Conservation (phyloP, 345 rosid genomes). For the Acer negundo region DNA sequence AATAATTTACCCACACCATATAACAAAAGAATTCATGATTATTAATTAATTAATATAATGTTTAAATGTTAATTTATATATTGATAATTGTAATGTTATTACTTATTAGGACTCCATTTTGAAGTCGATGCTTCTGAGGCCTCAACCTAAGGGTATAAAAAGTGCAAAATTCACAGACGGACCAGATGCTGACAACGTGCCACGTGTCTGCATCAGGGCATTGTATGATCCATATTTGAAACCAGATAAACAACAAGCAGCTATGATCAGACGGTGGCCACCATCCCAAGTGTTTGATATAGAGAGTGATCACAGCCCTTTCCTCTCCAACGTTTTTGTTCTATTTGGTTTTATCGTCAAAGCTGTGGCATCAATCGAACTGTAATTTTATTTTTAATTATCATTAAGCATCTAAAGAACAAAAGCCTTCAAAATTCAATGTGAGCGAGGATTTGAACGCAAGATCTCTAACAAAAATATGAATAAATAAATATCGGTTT, state of each 20-base stretch:
- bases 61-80: no score
- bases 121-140: slow-evolving; percentile 36
- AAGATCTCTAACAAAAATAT: no score
- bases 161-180: slow-evolving; percentile 14
- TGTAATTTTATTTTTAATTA: no score
- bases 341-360: slow-evolving; percentile 30
- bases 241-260: slow-evolving; percentile 21
- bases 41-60: no score
- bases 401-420: no score
- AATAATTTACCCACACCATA: no score
- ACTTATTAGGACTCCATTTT: slow-evolving; percentile 30
- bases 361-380: slow-evolving; percentile 22
- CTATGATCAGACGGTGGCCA: slow-evolving; percentile 38
- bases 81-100: no score
- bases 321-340: slow-evolving; percentile 38
- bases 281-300: slow-evolving; percentile 31
- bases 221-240: slow-evolving; percentile 29
- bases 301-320: slow-evolving; percentile 43
- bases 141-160: slow-evolving; percentile 4
- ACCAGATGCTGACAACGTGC: slow-evolving; percentile 29
- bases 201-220: slow-evolving; percentile 41
- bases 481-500: no score
- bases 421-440: no score
- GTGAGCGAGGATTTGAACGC: no score
- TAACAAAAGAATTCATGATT: no score